Conservation (phyloP, 208 protist species). For the Trypanosoma vivax region DNA sequence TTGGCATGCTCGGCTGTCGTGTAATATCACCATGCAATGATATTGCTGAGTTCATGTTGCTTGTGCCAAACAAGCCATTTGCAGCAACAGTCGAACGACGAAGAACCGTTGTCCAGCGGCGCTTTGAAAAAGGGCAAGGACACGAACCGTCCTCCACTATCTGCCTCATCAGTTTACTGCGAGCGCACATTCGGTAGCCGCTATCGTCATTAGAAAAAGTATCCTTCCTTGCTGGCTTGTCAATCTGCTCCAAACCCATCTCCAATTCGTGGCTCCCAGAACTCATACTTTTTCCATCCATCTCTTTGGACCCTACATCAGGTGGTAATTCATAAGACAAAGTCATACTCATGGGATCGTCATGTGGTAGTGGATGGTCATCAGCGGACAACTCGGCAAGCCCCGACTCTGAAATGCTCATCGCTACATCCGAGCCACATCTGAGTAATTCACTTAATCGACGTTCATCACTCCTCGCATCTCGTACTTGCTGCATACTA, state of each 20-base stretch:
- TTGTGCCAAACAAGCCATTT: background rate
- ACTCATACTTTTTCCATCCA: too few species aligned
- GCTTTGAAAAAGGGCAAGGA: background rate
- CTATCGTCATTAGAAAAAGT: too few species aligned
- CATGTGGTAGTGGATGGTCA: constrained; percentile 7
- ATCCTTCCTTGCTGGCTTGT: too few species aligned
- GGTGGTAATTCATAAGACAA: background rate
- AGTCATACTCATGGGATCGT: background rate
- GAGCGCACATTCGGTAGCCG: too few species aligned
- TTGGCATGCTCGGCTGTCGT: too few species aligned
- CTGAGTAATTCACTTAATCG: too few species aligned
- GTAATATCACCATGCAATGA: background rate
- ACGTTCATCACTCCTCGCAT: too few species aligned
- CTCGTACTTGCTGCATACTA: too few species aligned
- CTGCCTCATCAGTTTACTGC: background rate
- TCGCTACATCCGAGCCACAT: too few species aligned
- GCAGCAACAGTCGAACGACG: background rate
- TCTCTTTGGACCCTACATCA: too few species aligned
- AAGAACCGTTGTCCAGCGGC: background rate
- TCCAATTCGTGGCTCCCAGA: too few species aligned
- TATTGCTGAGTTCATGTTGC: background rate
- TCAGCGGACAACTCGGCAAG: constrained; percentile 1
- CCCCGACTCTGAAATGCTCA: background rate
- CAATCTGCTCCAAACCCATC: too few species aligned
- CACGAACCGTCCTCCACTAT: background rate